Evolutionary conservation across 306 rosid genomes (phyloP).

Genomic region (Acmispon strigosus): DNA sequence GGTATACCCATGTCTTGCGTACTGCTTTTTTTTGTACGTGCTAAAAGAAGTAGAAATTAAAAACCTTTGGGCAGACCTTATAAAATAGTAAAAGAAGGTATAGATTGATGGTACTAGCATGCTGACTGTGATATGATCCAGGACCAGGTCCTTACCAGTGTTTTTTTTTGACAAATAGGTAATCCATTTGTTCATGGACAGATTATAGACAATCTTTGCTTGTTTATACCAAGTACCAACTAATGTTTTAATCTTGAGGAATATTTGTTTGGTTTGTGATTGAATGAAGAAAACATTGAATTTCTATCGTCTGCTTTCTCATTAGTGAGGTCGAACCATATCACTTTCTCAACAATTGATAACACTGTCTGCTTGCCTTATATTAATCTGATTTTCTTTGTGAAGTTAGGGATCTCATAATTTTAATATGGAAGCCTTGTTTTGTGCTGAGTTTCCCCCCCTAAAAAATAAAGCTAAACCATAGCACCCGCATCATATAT

Average conservation of each 20-base stretch:
- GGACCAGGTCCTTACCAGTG: neutral
- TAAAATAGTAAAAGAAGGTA: neutral
- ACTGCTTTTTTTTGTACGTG: neutral
- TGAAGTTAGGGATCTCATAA: neutral
- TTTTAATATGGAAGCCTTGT: neutral
- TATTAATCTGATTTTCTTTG: neutral
- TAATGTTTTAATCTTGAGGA: neutral
- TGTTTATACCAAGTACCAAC: neutral
- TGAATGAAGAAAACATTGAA: neutral
- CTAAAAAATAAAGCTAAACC: neutral
- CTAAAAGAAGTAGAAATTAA: neutral
- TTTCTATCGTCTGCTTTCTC: neutral
- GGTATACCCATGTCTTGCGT: neutral
- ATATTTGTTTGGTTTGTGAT: neutral
- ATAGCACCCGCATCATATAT: neutral
- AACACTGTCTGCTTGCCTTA: neutral
- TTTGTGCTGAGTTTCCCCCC: neutral
- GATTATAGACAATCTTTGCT: neutral
- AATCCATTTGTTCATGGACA: neutral
- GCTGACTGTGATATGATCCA: neutral
- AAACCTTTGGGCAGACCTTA: neutral
- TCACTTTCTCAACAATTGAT: neutral
- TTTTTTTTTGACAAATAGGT: neutral
- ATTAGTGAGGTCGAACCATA: neutral
- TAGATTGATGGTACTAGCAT: neutral